Conservation (phyloP, 495 filamentous ascomycete species). For the Margaritispora aquatica region DNA sequence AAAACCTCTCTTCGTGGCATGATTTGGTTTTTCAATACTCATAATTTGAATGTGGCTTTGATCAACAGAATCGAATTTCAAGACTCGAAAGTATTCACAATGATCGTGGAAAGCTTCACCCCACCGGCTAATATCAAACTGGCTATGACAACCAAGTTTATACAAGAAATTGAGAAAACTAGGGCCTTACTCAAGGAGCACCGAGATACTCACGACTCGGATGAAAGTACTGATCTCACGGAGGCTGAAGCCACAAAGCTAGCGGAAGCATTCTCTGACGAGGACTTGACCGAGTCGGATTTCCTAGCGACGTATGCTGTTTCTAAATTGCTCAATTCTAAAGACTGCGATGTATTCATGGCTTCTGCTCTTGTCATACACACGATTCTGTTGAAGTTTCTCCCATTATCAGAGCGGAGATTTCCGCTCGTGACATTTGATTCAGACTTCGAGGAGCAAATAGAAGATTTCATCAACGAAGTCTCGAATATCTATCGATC, state of each 20-base stretch:
- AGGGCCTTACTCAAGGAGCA: constrained; percentile 4
- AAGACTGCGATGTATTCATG: constrained; percentile 14
- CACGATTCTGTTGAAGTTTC: constrained; percentile 24
- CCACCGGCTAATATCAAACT: constrained; percentile 2
- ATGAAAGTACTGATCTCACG: not conserved
- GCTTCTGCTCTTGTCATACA: constrained; percentile 29
- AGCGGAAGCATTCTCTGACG: constrained; percentile 3
- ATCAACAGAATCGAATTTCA: constrained; percentile 52
- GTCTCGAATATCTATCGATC: constrained; percentile 12
- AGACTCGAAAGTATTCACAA: constrained; percentile 53
- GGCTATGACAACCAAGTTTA: constrained; percentile 5
- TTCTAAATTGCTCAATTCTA: constrained; percentile 14
- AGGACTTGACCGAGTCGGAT: constrained; percentile 8
- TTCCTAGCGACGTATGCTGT: constrained; percentile 11
- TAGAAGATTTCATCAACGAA: constrained; percentile 9
- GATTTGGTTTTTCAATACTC: constrained; percentile 39
- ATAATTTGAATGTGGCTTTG: constrained; percentile 50
- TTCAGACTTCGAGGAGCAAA: constrained; percentile 16
- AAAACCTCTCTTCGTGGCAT: constrained; percentile 36
- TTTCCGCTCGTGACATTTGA: constrained; percentile 19
- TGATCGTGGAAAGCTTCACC: constrained; percentile 37
- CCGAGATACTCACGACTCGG: not conserved
- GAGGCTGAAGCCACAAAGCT: constrained; percentile 5
- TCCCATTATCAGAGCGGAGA: constrained; percentile 23
- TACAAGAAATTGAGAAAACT: constrained; percentile 6